Conservation (phyloP, 495 filamentous ascomycete genomes). For the Aspergillus saccharolyticus region DNA sequence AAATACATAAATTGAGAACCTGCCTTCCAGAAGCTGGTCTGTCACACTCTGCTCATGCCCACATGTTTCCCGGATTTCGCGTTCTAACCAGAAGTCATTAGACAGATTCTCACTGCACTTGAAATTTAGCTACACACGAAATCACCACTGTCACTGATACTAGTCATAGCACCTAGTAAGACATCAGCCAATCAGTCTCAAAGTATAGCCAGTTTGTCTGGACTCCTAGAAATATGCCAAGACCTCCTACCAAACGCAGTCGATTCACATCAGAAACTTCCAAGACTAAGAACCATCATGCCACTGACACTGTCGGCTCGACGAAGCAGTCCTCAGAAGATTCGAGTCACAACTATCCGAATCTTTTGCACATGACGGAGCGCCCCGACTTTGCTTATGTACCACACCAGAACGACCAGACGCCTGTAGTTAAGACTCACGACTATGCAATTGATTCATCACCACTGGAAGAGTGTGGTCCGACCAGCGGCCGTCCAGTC, state of each 20-base stretch:
- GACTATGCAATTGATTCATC: conserved; percentile 42
- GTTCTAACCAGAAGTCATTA: neutral
- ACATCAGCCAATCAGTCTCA: neutral
- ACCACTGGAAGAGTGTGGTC: conserved; percentile 29
- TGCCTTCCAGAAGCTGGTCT: too few relatives aligned
- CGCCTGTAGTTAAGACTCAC: conserved; percentile 30
- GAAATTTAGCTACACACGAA: neutral
- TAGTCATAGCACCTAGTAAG: neutral
- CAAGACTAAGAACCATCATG: neutral
- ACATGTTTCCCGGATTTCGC: too few relatives aligned
- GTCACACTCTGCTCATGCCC: too few relatives aligned
- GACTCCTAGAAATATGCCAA: conserved; percentile 29
- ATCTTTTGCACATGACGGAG: neutral
- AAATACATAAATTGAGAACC: too few relatives aligned
- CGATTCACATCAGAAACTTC: conserved; percentile 22
- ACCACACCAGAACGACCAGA: conserved; percentile 28
- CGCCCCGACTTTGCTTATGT: conserved; percentile 17
- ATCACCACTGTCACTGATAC: neutral
- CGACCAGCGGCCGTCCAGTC: conserved; percentile 38
- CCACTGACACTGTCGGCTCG: neutral
- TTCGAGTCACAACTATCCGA: neutral
- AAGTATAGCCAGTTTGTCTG: neutral
- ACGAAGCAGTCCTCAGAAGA: neutral
- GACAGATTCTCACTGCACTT: neutral
- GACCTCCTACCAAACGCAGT: conserved; percentile 39